Evolutionary conservation across 441 rosid genomes (phyloP), one percentile per base, ranked within the genome.

Genomic region (Corymbia calophylla): DNA sequence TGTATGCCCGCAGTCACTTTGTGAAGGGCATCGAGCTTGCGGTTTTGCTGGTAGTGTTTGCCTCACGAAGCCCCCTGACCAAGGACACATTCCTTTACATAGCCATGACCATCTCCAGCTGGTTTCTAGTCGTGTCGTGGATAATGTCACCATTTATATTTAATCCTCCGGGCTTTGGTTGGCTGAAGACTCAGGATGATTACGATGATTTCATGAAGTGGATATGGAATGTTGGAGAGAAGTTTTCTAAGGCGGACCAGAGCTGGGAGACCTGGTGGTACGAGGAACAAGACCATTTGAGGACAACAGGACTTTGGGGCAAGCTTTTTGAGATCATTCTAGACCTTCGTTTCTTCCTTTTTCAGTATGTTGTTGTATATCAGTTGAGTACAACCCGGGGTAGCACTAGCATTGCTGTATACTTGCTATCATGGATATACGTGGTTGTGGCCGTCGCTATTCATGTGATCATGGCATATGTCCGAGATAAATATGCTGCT

Each of bases 101-200:
- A 62, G 89, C 80, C 73, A 35, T 55, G 51, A 89, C 81, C 82
- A 89, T 89, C 86, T 64, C 68, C 14, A n/a, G 88, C 68, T 89
- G 90, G 90, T 86, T 89, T n/a, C 85, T 89, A 21, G 89, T 90
- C 16, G 39, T 90, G 70, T 90, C 91, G 5, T 90, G 91, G 91
- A 87, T 64, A 49, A 85, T 90, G 53, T 85, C 91, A 13, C 91
- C 91, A 2, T 90, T 90, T 88, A 68, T 88, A 70, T 90, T 89
- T 56, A 89, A 89, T 44, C 90, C 90, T 86, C 53, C 68, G 32
- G 90, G 90, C 55, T 89, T 89, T 68, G 89, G 82, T 62, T 90
- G 91, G 91, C n/a, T 90, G 87, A 90, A 90, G 86, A 87, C 89
- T 4, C 88, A 88, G 62, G 3, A 31, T 53, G 91, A 90, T 44